A percentile compares a stretch with the other conserved stretches of the same genome.
Evolutionary conservation across 2,329 filamentous ascomycete genomes (phyloP).

Genomic region (Botryotinia convoluta): DNA sequence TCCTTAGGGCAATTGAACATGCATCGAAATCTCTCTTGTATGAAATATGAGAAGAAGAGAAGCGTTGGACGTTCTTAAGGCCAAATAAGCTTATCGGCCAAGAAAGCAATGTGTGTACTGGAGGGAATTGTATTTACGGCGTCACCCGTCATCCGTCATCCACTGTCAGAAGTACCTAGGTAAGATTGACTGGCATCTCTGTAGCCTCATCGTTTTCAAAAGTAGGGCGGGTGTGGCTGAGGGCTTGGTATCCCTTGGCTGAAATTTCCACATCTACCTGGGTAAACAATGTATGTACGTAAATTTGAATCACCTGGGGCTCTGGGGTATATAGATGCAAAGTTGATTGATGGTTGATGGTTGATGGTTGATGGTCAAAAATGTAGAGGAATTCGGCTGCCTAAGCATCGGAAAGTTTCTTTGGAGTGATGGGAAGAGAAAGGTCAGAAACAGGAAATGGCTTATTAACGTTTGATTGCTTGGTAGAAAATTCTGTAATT

Average conservation of each 20-base stretch:
- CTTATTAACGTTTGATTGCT: neutral
- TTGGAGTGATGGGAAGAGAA: neutral
- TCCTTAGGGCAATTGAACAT: neutral
- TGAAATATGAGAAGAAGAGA: neutral
- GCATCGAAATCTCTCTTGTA: neutral
- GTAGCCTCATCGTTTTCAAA: conserved; percentile 1
- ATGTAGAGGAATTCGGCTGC: neutral
- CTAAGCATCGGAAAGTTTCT: neutral
- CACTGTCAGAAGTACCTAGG: neutral
- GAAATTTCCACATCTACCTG: neutral
- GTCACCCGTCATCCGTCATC: conserved; percentile 9
- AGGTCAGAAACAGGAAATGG: neutral
- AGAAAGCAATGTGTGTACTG: neutral
- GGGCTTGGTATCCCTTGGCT: conserved; percentile 4
- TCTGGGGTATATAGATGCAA: neutral
- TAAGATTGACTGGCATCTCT: neutral
- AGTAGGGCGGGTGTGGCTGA: conserved; percentile 14
- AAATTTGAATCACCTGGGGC: neutral
- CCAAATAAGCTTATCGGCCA: neutral
- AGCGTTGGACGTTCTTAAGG: neutral
- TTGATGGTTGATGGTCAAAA: neutral
- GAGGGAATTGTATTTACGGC: neutral
- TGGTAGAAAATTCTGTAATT: neutral
- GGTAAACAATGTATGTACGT: neutral
- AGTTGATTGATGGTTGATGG: neutral